Percentiles rank a stretch among this genome's conserved stretches.
phyloP scores from a whole-genome alignment of 2,329 filamentous ascomycete genomes.

The Pseudogymnoascus sp. region DNA sequence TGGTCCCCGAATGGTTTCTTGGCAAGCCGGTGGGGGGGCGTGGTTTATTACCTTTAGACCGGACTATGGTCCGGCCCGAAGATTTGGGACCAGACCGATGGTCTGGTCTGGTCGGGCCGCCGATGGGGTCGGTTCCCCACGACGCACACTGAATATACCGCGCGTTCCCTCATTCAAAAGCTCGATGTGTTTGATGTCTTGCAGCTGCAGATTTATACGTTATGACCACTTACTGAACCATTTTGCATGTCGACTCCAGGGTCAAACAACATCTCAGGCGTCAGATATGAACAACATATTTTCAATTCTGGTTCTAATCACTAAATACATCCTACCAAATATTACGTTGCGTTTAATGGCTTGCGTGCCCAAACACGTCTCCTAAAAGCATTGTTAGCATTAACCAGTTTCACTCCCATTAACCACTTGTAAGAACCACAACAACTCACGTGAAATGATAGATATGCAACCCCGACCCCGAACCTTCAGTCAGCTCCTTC shows the following conservation, averaged over 20 bases:
- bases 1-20: too few relatives aligned
- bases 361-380: neutral
- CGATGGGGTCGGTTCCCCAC: too few relatives aligned
- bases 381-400: neutral
- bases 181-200: too few relatives aligned
- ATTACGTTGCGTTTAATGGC: neutral
- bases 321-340: neutral
- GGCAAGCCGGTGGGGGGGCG: too few relatives aligned
- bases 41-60: too few relatives aligned
- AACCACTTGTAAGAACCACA: neutral
- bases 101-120: too few relatives aligned
- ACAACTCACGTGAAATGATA: slow-evolving; percentile 1
- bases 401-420: neutral
- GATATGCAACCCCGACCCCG: neutral
- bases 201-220: too few relatives aligned
- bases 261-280: neutral
- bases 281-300: neutral
- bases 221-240: neutral
- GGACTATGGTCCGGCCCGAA: too few relatives aligned
- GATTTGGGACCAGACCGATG: too few relatives aligned
- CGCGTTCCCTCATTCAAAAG: too few relatives aligned
- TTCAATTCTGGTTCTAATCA: neutral
- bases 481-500: slow-evolving; percentile 16
- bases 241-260: neutral
- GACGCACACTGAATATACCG: too few relatives aligned